These are phyloP conservation scores for Parachaetomium inaequale DNA, from an alignment of 495 filamentous ascomycete species.

Conservation along the genomic window DNA sequence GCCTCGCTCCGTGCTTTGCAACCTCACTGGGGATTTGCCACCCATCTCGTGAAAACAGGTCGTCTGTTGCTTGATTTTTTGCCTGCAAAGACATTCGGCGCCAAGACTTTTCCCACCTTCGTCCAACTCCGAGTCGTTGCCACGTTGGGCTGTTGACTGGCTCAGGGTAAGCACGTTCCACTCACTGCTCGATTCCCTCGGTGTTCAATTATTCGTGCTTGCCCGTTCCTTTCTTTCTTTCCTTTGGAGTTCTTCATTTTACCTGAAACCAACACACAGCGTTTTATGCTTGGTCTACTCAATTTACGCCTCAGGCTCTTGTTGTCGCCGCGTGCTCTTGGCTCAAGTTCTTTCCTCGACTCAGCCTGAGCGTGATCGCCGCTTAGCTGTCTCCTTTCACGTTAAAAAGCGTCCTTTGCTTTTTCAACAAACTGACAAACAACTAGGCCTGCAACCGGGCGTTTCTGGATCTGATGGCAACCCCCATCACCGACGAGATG, in stretches of 20 bases:
- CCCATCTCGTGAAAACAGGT: not conserved
- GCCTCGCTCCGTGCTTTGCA: not conserved
- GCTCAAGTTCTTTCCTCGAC: no score
- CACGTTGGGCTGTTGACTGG: constrained; percentile 15
- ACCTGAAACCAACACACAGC: not conserved
- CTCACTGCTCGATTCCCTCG: not conserved
- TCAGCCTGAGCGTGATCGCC: no score
- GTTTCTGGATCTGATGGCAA: not conserved
- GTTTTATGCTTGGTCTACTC: no score
- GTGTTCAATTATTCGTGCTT: not conserved
- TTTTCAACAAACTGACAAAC: not conserved
- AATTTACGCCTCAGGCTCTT: no score
- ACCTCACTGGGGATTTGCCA: not conserved
- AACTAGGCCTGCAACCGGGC: not conserved
- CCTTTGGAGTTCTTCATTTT: not conserved
- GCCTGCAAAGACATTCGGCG: not conserved
- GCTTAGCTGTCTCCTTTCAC: no score
- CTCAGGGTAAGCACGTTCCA: constrained; percentile 11
- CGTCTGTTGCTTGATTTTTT: not conserved
- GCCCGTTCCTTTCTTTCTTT: not conserved
- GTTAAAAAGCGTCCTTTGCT: not conserved
- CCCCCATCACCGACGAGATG: not conserved
- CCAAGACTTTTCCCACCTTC: constrained; percentile 12
- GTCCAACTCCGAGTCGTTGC: constrained; percentile 8
- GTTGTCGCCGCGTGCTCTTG: no score